These are phyloP conservation scores for Clarireedia homoeocarpa DNA, from an alignment of 2,329 filamentous ascomycete genomes.

Conservation along the genomic window DNA sequence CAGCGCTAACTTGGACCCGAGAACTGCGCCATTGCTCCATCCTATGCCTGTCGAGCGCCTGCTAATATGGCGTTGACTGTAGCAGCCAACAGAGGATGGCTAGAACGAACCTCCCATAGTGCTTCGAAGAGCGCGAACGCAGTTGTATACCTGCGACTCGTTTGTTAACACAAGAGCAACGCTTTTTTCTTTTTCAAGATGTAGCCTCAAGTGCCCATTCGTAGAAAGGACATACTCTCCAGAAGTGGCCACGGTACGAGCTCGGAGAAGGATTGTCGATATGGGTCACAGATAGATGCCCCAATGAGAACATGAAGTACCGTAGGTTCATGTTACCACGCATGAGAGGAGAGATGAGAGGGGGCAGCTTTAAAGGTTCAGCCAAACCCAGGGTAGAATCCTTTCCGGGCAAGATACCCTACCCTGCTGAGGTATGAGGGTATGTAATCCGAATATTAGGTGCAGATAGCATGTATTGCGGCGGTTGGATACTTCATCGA, in stretches of 20 bases:
- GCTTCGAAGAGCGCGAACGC: not conserved
- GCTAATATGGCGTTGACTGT: not conserved
- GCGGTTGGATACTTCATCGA: too few relatives aligned
- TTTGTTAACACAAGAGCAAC: not conserved
- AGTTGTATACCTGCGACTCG: not conserved
- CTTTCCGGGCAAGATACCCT: too few relatives aligned
- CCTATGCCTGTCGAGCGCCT: slow-evolving; percentile 61
- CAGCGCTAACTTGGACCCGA: slow-evolving; percentile 66
- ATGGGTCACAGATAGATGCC: not conserved
- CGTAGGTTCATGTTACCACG: too few relatives aligned
- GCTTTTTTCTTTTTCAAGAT: too few relatives aligned
- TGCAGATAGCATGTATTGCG: too few relatives aligned
- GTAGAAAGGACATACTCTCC: not conserved
- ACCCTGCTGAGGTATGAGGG: too few relatives aligned
- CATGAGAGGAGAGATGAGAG: too few relatives aligned
- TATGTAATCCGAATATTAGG: too few relatives aligned
- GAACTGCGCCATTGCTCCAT: slow-evolving; percentile 64
- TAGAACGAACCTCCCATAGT: not conserved
- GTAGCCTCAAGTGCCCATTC: not conserved
- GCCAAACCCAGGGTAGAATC: too few relatives aligned
- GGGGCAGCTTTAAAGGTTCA: too few relatives aligned
- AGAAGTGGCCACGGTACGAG: not conserved
- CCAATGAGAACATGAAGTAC: not conserved
- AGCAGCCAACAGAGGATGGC: not conserved
- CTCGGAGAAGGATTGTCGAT: not conserved